phyloP scores from a whole-genome alignment of 352 stramenopile genomes.

The Pythium phragmitis region DNA sequence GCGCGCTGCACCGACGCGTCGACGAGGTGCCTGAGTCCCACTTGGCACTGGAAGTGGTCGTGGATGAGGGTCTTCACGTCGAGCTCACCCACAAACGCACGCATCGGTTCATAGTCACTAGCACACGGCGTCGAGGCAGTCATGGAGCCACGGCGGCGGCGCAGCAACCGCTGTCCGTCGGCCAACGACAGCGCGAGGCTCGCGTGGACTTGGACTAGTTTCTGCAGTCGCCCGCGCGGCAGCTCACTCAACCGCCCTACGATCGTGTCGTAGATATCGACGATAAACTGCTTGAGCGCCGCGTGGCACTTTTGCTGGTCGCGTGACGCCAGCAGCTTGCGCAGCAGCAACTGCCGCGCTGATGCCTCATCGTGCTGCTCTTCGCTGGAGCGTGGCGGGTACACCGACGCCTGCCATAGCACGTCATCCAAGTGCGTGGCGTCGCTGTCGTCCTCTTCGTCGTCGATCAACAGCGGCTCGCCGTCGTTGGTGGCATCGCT shows the following conservation, averaged over 20 bases:
- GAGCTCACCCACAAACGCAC: conserved; percentile 30
- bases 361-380: conserved; percentile 32
- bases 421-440: conserved; percentile 29
- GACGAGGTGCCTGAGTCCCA: conserved; percentile 55
- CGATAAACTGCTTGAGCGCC: conserved; percentile 67
- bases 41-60: conserved; percentile 67
- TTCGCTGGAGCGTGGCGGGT: conserved; percentile 18
- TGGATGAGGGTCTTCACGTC: conserved; percentile 38
- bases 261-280: conserved; percentile 66
- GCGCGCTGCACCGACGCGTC: conserved; percentile 42
- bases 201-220: conserved; percentile 36
- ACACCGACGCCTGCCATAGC: conserved; percentile 25
- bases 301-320: conserved; percentile 53
- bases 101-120: conserved; percentile 16
- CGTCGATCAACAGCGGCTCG: not conserved
- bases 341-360: conserved; percentile 23
- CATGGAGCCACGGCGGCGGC: not conserved
- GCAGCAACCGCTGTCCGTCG: conserved; percentile 35
- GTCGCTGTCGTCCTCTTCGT: conserved; percentile 14
- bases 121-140: conserved; percentile 9
- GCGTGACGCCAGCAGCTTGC: conserved; percentile 33
- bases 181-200: conserved; percentile 48
- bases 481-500: not conserved
- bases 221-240: conserved; percentile 16
- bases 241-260: conserved; percentile 49